Evolutionary conservation across 2,329 filamentous ascomycete genomes (phyloP).

Genomic region (Hymenotorrendiella dingleyae): DNA sequence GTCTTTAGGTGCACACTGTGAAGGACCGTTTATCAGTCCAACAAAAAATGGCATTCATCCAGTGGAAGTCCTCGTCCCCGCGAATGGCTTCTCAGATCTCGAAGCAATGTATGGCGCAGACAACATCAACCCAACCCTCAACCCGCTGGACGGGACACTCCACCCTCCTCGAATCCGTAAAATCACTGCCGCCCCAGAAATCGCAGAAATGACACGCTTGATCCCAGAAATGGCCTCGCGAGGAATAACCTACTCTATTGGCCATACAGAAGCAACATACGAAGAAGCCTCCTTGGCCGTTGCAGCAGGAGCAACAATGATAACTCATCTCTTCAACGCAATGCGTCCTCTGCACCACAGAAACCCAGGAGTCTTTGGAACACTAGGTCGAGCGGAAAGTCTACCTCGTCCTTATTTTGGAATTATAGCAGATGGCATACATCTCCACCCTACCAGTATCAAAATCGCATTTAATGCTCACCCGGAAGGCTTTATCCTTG

Average conservation of each 20-base stretch:
- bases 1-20: constrained; percentile 83
- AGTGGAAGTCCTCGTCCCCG: constrained; percentile 58
- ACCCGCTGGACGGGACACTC: constrained; percentile 33
- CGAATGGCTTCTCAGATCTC: constrained; percentile 58
- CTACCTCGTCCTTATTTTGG: constrained; percentile 68
- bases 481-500: constrained; percentile 76
- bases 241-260: constrained; percentile 72
- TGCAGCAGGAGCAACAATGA: constrained; percentile 74
- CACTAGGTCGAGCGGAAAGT: constrained; percentile 61
- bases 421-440: constrained; percentile 85
- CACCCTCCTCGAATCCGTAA: constrained; percentile 53
- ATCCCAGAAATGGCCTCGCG: constrained; percentile 61
- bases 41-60: constrained; percentile 86
- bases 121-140: constrained; percentile 49
- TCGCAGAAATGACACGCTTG: constrained; percentile 60
- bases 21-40: constrained; percentile 81
- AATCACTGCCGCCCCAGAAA: constrained; percentile 82
- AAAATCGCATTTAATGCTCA: constrained; percentile 87
- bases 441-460: constrained; percentile 80
- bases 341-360: constrained; percentile 89
- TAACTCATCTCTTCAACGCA: constrained; percentile 91
- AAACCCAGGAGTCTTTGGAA: constrained; percentile 84
- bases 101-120: constrained; percentile 64
- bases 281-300: constrained; percentile 71
- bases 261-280: constrained; percentile 83